Conservation (phyloP, 257 asterid species). For the Solanum medicagineum region DNA sequence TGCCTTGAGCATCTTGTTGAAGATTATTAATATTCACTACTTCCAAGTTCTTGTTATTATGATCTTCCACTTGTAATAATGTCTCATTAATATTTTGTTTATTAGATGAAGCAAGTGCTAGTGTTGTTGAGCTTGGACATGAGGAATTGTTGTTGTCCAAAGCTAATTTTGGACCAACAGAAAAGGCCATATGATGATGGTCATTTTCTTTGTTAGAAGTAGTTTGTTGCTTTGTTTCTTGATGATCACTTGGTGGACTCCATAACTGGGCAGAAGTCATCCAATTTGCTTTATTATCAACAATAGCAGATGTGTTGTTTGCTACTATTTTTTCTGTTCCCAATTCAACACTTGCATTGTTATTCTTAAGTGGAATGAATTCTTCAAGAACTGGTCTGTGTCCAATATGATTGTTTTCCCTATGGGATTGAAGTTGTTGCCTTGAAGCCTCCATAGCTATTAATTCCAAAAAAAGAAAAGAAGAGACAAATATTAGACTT, state of each 20-base stretch:
- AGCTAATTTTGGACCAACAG: conserved; percentile 21
- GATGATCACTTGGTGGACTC: conserved; percentile 56
- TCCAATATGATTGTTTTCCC: conserved; percentile 18
- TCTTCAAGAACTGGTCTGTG: conserved; percentile 76
- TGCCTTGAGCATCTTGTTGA: conserved; percentile 10
- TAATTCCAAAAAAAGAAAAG: not conserved
- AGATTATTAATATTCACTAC: not conserved
- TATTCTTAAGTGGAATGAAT: conserved; percentile 60
- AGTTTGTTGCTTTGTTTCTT: conserved; percentile 1
- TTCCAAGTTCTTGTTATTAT: conserved; percentile 25
- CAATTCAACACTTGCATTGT: conserved; percentile 1
- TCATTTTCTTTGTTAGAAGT: conserved; percentile 11
- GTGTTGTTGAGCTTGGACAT: conserved; percentile 3
- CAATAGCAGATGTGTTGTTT: not conserved
- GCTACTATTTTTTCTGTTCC: conserved; percentile 11
- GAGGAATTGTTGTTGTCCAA: conserved; percentile 19
- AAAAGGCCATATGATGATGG: conserved; percentile 22
- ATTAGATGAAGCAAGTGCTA: conserved; percentile 57
- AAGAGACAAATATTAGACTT: not conserved
- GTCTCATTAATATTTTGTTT: conserved; percentile 31
- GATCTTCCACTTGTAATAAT: conserved; percentile 5
- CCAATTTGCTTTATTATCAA: conserved; percentile 79
- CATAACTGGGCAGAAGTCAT: conserved; percentile 91
- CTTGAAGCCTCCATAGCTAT: conserved; percentile 86
- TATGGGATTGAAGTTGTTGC: conserved; percentile 63